Percentiles rank a stretch among this genome's conserved stretches.
phyloP scores from a whole-genome alignment of 2,329 filamentous ascomycete species.

The Didymella arachidicola region DNA sequence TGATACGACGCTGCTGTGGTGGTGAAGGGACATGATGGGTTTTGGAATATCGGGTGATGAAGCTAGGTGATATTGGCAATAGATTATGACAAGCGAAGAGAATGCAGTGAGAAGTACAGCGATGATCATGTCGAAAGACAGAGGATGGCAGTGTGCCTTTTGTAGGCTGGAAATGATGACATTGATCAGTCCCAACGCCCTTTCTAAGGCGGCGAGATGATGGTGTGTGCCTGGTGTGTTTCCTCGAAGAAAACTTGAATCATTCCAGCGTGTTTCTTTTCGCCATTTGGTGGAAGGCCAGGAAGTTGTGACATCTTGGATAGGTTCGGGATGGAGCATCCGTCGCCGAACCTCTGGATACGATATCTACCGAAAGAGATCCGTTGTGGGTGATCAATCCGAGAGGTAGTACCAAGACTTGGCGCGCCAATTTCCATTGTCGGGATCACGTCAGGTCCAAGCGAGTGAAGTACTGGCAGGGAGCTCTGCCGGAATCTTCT shows the following conservation, averaged over 20 bases:
- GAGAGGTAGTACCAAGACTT: not conserved
- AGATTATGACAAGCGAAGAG: not conserved
- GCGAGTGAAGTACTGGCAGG: not conserved
- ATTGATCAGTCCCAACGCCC: not conserved
- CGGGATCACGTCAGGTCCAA: not conserved
- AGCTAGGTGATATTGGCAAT: not conserved
- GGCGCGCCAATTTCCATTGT: not conserved
- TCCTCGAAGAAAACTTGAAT: not conserved
- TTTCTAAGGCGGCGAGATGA: not conserved
- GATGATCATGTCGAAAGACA: not conserved
- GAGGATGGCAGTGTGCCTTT: not conserved
- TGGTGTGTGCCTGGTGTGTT: slow-evolving; percentile 1
- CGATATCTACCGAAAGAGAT: not conserved
- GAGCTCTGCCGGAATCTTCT: not conserved
- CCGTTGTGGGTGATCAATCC: not conserved
- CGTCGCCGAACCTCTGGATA: not conserved
- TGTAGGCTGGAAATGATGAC: not conserved
- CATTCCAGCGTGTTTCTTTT: not conserved
- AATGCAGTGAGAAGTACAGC: not conserved
- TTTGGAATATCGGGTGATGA: not conserved
- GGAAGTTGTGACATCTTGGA: not conserved
- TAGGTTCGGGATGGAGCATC: not conserved
- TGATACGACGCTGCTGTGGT: not conserved
- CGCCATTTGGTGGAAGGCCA: not conserved
- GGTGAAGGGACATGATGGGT: not conserved